Base-by-base conservation (phyloP, 1,139 yeast species). In the Candida anutae region DNA sequence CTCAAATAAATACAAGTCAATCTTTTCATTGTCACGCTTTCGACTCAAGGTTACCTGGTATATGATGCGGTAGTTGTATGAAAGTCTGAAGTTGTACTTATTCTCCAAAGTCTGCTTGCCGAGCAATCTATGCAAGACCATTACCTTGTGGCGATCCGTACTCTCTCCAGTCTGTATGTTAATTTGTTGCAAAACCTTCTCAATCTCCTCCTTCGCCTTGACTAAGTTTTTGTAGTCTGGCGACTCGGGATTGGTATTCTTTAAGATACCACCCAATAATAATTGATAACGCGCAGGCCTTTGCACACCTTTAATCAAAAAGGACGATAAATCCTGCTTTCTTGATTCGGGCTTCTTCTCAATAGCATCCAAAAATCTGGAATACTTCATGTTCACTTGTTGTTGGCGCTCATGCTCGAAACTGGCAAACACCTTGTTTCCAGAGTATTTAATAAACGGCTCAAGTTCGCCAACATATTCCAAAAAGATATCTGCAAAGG, bases 331-430 rank as follows among this genome's bases (percentile, higher is more conserved):
- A 53, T 93, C 97, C 41, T 90, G 80, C 52, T 90, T 81, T 35
- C 94, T 65, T 8, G 94, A 80, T 53, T 87, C 97, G 32, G 93
- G 90, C 49, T 87, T 68, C 49, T 85, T 74, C 42, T 84, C 94
- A 15, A 88, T 82, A 36, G 93, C 95, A 46, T 85, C 95, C 34
- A 90, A 83, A 52, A 90, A 90, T 46, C 94, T 66, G 14, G 95
- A 90, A 60, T 90, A 90, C 37, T 83, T 73, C 34, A 93, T 80
- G 52, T 93, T 90, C 16, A 81, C 84, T 34, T 85, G 80, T 53
- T 87, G 85, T 50, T 90, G 98, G 29, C 96, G 71, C 57, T 90
- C 98, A 56, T 87, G 87, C 53, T 90, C 95, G 55, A 85, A 87
- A 52, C 87, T 85, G 9, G 96, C 97, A 58, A 85, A 87, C 30